A percentile compares a stretch with the other conserved stretches of the same genome.
phyloP scores from a whole-genome alignment of 2,329 filamentous ascomycete genomes.

The Talaromyces albobiverticillius region DNA sequence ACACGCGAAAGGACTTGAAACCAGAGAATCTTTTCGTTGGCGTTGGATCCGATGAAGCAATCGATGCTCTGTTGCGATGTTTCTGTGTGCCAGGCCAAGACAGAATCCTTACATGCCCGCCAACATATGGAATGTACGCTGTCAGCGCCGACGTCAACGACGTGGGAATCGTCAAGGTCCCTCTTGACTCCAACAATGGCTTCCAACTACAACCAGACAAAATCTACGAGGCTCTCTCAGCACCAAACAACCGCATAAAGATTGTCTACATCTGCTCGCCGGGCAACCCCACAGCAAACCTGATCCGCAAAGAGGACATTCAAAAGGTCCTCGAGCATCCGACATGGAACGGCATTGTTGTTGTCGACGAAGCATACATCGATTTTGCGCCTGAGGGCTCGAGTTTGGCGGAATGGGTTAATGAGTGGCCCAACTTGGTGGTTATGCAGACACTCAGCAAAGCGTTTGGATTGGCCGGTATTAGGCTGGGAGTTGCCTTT shows the following conservation, averaged over 20 bases:
- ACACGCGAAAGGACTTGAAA: conserved; percentile 69
- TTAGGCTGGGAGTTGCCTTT: conserved; percentile 85
- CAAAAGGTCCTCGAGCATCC: conserved; percentile 73
- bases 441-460: conserved; percentile 99
- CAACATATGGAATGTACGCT: conserved; percentile 97
- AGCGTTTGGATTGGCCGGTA: conserved; percentile 92
- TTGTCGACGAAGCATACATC: conserved; percentile 94
- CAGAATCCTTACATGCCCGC: conserved; percentile 90
- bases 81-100: conserved; percentile 87
- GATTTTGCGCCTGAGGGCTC: conserved; percentile 81
- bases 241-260: conserved; percentile 70
- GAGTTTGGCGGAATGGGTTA: conserved; percentile 86
- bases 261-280: conserved; percentile 90
- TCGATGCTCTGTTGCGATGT: conserved; percentile 87
- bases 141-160: conserved; percentile 96
- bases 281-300: conserved; percentile 84
- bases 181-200: conserved; percentile 66
- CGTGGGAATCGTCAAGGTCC: conserved; percentile 79
- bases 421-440: conserved; percentile 90
- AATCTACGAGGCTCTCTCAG: conserved; percentile 64
- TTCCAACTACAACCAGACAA: conserved; percentile 73
- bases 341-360: conserved; percentile 91
- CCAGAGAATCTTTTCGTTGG: conserved; percentile 90
- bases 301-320: conserved; percentile 74
- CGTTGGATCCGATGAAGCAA: conserved; percentile 94